A percentile compares a stretch with the other conserved stretches of the same genome.
phyloP scores from a whole-genome alignment of 495 filamentous ascomycete species.

The Penicillium paradoxum region DNA sequence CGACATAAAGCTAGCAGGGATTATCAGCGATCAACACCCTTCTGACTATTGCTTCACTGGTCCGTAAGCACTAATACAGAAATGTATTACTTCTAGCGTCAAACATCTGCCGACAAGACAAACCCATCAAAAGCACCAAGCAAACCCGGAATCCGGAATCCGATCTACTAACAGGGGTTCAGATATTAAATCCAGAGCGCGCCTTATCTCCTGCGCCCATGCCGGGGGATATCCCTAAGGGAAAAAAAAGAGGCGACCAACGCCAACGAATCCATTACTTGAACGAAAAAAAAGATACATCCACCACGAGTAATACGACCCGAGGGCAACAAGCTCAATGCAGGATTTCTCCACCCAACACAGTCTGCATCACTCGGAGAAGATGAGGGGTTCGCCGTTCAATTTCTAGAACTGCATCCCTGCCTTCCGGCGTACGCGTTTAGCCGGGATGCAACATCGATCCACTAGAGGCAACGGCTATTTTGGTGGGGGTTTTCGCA shows the following conservation, averaged over 20 bases:
- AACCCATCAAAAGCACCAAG: not conserved
- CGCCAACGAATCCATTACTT: not conserved
- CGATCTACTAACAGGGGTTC: not conserved
- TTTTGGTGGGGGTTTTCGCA: not conserved
- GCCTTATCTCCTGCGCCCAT: not conserved
- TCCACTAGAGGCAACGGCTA: not conserved
- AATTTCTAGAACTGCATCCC: slow-evolving; percentile 11
- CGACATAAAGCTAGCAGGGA: no score
- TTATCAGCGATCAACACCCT: no score
- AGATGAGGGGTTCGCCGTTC: slow-evolving; percentile 11
- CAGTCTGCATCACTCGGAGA: not conserved
- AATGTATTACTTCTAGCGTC: no score
- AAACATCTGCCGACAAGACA: no score
- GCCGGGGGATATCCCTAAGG: not conserved
- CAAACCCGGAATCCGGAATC: not conserved
- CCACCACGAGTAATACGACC: slow-evolving; percentile 4
- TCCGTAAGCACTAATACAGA: no score
- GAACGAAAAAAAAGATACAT: no score
- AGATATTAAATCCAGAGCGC: not conserved
- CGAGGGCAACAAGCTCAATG: not conserved
- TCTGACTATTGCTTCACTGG: no score
- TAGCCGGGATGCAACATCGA: slow-evolving; percentile 8
- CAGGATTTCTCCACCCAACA: no score
- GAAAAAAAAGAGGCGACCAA: not conserved
- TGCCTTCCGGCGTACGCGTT: slow-evolving; percentile 6